These are phyloP conservation scores for Russula compacta DNA, from an alignment of 768 basidiomycete species.

Conservation along the genomic window DNA sequence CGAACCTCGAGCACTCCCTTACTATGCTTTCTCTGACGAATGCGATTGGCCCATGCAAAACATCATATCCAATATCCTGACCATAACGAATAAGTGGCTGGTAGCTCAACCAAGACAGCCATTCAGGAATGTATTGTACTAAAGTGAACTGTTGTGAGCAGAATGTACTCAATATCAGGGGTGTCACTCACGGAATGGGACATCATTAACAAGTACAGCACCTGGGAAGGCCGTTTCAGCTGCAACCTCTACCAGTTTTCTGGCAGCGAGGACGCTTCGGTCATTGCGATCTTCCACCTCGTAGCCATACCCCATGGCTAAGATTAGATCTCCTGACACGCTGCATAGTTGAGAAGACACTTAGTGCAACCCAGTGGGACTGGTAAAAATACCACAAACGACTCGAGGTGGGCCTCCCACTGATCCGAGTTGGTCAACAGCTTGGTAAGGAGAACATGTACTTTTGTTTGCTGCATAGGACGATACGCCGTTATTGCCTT, in stretches of 20 bases:
- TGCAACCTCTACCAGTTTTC: background rate
- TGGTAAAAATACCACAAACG: background rate
- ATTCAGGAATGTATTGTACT: slow-evolving; percentile 6
- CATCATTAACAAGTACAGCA: background rate
- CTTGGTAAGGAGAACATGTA: background rate
- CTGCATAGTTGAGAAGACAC: background rate
- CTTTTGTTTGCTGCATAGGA: background rate
- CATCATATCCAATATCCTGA: background rate
- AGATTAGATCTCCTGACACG: background rate
- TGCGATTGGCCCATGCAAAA: background rate
- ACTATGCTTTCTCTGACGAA: slow-evolving; percentile 1
- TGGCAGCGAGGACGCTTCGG: background rate
- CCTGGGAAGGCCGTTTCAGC: background rate
- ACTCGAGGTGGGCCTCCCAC: background rate
- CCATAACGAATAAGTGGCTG: background rate
- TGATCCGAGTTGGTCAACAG: background rate
- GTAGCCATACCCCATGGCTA: slow-evolving; percentile 5
- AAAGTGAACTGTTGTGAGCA: background rate
- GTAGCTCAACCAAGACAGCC: slow-evolving; percentile 8
- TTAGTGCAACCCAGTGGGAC: too few relatives aligned
- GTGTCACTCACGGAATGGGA: background rate
- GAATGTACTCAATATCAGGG: too few relatives aligned
- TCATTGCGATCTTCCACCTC: background rate
- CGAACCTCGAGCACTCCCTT: background rate
- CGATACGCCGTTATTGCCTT: background rate